Evolutionary conservation across 73 alveolate genomes (phyloP), one percentile per base, ranked within the genome.

Genomic region (Paramecium biaurelia): DNA sequence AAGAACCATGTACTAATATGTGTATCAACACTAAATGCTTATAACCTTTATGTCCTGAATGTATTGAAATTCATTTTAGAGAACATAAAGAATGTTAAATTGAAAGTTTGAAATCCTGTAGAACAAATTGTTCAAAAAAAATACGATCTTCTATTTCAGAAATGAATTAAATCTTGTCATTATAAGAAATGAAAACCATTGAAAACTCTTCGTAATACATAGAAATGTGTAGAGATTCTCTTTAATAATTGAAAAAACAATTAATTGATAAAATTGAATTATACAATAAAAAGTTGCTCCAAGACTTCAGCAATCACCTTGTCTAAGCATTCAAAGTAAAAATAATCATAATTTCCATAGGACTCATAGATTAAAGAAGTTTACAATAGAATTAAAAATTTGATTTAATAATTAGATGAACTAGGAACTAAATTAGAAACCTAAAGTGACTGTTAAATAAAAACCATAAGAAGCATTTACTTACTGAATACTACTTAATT

Each of bases 1-100:
- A 41, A 18, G 90, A 79, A 79, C 26, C 70, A 10, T 79, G 15
- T 43, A 79, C 76, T 23, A 79, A 79, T 79, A 79, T 79, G 42
- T 79, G 76, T 23, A 42, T 79, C 26, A 59, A 79, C n/a, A 70
- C 57, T 21, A 70, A 70, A 20, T 79, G 90, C 11, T 76, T 79
- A 5, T 7, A 37, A 41, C 90, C 90, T 20, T n/a, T 79, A 21
- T 79, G 90, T 42, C 90, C 90, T 12, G 90, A 79, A 12, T 43
- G 90, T 79, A 79, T 79, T 79, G 90, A 79, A 23, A 23, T 42
- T 4, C 90, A 79, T 45, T 63, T 42, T 24, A 38, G 56, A 45
- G 90, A 79, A 41, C 74, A 47, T 15, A 41, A 79, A 45, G 56
- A 10, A 79, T 24, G 76, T 11, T 10, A 79, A 18, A 42, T 43